Base-by-base conservation (phyloP, 306 rosid genomes). In the Vigna reflexopilosa region DNA sequence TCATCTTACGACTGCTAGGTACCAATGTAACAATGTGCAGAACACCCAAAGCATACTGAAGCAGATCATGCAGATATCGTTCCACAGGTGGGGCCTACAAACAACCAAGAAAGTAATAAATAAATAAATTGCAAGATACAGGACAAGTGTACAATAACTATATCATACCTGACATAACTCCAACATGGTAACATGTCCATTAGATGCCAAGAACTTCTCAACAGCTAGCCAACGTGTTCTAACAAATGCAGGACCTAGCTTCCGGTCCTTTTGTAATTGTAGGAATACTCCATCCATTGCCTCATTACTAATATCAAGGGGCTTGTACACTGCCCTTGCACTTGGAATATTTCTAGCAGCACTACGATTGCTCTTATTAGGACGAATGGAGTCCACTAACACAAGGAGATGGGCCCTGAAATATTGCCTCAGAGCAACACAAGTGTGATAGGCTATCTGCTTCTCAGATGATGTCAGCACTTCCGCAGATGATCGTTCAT, bases 1-100 rank as follows among this genome's bases (percentile, higher is more conserved):
- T 91, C 97, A 90, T 88, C 88, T 88, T 93, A 51, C 99, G 99
- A 83, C 98, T 93, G 85, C 80, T 89, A 55, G 97, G 98, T 36
- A 96, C 98, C 82, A 96, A 77, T 14, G 99, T 91, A 82, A 93
- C 94, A 75, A 96, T 90, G 78, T 96, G 99, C 65, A 96, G 86
- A 75, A 96, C 94, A 77, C 99, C 98, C 85, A 96, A 81, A 8
- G 98, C 99, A 86, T 87, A 96, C 80, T 96, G 99, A 85, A 96
- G 98, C 84, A 96, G 83, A 88, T 96, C 99, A 45, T 88, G 99
- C 88, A 96, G 80, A 86, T 93, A 96, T 9, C 99, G 94, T 67
- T 96, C 99, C 7, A 85, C 96, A 20, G 99, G 96, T 38, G 97
- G 99, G 78, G 99, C 99, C 99, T 96, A 86, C 78, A 85, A 61